Evolutionary conservation across 805 yeast genomes (phyloP).

Genomic region (Cyberlindnera sargentensis): DNA sequence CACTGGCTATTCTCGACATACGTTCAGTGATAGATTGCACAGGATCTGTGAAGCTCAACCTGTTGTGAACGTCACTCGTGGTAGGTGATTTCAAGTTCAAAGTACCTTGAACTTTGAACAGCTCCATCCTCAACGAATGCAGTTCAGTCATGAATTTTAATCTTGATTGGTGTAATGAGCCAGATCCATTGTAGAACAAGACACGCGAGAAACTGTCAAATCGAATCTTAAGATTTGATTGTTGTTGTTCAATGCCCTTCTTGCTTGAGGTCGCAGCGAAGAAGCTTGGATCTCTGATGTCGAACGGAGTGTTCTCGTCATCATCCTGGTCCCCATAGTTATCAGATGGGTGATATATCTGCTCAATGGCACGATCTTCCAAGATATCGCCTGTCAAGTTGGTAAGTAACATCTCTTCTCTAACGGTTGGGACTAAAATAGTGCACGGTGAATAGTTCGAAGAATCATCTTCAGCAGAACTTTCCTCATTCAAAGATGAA

Average conservation of each 20-base stretch:
- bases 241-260: not conserved
- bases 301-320: slow-evolving; percentile 3
- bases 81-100: not conserved
- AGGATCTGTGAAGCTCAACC: not conserved
- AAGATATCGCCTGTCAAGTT: slow-evolving; percentile 3
- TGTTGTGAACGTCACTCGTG: not conserved
- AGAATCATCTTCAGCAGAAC: not conserved
- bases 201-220: slow-evolving; percentile 9
- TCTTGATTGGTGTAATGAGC: not conserved
- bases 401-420: slow-evolving; percentile 3
- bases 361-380: slow-evolving; percentile 3
- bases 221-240: not conserved
- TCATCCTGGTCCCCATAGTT: not conserved
- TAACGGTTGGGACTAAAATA: slow-evolving; percentile 8
- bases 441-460: slow-evolving; percentile 7
- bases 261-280: not conserved
- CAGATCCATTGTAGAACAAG: slow-evolving; percentile 9
- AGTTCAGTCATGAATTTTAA: not conserved
- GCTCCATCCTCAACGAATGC: not conserved
- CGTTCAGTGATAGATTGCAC: not conserved
- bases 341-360: slow-evolving; percentile 4
- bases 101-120: not conserved
- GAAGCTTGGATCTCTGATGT: slow-evolving; percentile 6
- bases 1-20: not conserved
- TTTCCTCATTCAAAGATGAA: not conserved